Base-by-base conservation (phyloP, 768 basidiomycete genomes). In the Chalciporus sphaerocephalus region DNA sequence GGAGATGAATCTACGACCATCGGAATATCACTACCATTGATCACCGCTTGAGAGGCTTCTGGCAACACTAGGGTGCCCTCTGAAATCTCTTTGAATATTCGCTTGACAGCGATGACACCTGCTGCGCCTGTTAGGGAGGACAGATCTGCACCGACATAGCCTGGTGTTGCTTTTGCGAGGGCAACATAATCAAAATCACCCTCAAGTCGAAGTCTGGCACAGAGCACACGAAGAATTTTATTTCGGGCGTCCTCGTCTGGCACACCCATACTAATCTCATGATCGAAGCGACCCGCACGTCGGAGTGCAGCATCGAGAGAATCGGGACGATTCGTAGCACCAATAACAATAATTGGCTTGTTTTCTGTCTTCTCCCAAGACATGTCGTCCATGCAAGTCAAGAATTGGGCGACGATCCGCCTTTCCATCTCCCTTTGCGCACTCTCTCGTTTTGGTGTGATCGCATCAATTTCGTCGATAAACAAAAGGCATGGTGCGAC, bases 361-460 rank as follows among this genome's bases (percentile, higher is more conserved):
- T 90, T 87, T 51, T 92, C 90, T 1, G 82, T 92, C 66, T 92
- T 94, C 40, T 94, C 90, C 92, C 90, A 94, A 21, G 94, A 87
- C 68, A 98, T 76, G 54, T 97, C 95, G 64, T 99, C 96, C 91
- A 99, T 96, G 70, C 95, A 97, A 0, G 95, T 98, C 44, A 98
- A 67, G 53, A 99, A 89, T 63, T 99, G 96, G 0, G 95, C 95
- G 9, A 99, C 95, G 40, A 99, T 98, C 11, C 96, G 78, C 36
- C 94, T 71, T 59, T 98, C 96, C 96, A 97, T 98, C 69, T 98
- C 96, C 46, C 95, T 75, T 59, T 99, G 96, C 0, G 96, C 95
- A 55, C 89, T 97, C 68, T 99, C 96, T 48, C 96, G 74, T 69
- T 98, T 99, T 0, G 93, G 93, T 0, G 94, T 97, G 51, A 99